Conservation (phyloP, 352 stramenopile species). For the Phytophthora cajani region DNA sequence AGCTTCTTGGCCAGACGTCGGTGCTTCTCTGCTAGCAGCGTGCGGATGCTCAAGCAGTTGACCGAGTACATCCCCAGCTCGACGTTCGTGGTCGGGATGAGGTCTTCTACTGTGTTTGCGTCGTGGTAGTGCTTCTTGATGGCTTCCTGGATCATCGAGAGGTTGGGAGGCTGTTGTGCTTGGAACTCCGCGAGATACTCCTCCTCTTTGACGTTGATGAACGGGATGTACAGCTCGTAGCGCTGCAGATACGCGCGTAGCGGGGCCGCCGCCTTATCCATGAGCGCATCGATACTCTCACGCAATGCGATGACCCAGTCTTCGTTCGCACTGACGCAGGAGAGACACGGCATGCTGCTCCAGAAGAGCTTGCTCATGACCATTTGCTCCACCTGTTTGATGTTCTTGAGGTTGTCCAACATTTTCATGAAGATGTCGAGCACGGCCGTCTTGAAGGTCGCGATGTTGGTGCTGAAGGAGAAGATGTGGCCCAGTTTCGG, state of each 20-base stretch:
- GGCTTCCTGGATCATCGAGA: constrained; percentile 67
- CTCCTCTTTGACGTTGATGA: constrained; percentile 92
- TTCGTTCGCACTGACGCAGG: constrained; percentile 85
- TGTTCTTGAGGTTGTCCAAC: constrained; percentile 82
- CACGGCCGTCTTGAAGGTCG: constrained; percentile 62
- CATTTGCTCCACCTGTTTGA: constrained; percentile 89
- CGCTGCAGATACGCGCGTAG: constrained; percentile 81
- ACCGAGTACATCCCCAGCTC: constrained; percentile 87
- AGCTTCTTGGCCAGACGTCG: constrained; percentile 75
- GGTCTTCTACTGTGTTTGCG: constrained; percentile 59
- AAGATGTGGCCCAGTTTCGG: constrained; percentile 62
- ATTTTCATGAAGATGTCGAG: constrained; percentile 83
- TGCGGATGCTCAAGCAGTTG: constrained; percentile 73
- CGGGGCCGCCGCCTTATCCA: constrained; percentile 66
- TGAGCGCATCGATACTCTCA: constrained; percentile 57
- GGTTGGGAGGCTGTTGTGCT: constrained; percentile 75
- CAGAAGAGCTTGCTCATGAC: constrained; percentile 97
- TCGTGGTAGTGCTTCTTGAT: constrained; percentile 85
- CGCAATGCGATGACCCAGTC: constrained; percentile 78
- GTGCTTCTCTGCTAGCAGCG: constrained; percentile 81
- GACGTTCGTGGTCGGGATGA: constrained; percentile 64
- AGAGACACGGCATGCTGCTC: constrained; percentile 91
- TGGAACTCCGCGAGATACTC: constrained; percentile 82
- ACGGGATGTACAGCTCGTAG: constrained; percentile 87
- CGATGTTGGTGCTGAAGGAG: constrained; percentile 71